Evolutionary conservation across 2,329 filamentous ascomycete species (phyloP), one percentile per base, ranked within the genome.

Genomic region (Calonectria hawksworthii): DNA sequence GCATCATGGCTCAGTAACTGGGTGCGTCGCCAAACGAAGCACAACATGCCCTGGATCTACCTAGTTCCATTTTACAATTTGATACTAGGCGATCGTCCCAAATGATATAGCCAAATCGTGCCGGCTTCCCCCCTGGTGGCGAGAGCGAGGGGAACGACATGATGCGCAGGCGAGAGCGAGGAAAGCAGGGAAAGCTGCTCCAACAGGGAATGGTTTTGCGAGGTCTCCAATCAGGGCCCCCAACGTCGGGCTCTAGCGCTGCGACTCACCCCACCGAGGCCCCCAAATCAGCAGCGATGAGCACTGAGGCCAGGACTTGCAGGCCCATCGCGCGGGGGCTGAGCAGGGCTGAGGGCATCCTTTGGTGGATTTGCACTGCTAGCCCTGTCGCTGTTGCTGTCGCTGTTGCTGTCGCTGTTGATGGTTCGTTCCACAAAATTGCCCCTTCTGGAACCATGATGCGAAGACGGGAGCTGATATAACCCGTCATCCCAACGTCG

Each of bases 331-430:
- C 34, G 34, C 23, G 5, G n/a, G 56, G 56, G 56, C 56, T 63
- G 56, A 63, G 56, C 56, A 63, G 34, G 23, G 56, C 56, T 61
- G 56, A 38, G 32, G 56, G 32, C 56, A 61, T 56, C 52, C 28
- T 34, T 34, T 56, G 28, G 52, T 56, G 52, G 28, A n/a, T 21
- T 21, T 14, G 8, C 38, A 8, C 14, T n/a, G 18, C 38, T 36
- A 63, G 56, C 56, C 56, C 56, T 56, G 56, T 14, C 16, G 36
- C n/a, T 47, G 56, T 13, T 21, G 18, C n/a, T 32, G 56, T 16
- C 18, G 36, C n/a, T 47, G 56, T n/a, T 21, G 18, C n/a, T 32
- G 56, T 16, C 18, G 36, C n/a, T 47, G 56, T n/a, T 21, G 18
- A 30, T 26, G 23, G 56, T 41, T 63, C 23, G 23, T 41, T 63